Evolutionary conservation across 192 early-diverging fungal genomes (phyloP), one percentile per base, ranked within the genome.

Genomic region (Coemansia asiatica): DNA sequence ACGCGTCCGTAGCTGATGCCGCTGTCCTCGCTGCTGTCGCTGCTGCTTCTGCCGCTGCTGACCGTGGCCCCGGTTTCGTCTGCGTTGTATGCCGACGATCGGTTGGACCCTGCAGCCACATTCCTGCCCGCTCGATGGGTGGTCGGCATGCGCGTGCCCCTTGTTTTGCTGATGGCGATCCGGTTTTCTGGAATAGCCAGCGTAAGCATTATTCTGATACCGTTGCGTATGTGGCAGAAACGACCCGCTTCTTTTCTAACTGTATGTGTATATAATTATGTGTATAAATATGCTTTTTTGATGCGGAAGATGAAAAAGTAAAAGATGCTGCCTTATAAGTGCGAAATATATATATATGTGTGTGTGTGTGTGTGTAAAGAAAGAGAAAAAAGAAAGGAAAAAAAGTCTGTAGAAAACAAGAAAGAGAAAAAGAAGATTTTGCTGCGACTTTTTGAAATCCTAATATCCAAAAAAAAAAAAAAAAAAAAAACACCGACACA

Each of bases 1-100:
- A 75, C 60, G 25, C 69, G 68, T 25, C 66, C 73, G 47, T 44
- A 60, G 60, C 64, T 64, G 61, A 64, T 60, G 27, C 54, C 58
- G 33, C 55, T 72, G 59, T 44, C 33, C 35, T 27, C 35, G 60
- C 50, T 51, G 27, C 57, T 47, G 2, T 21, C 27, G 60, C 66
- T 71, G 54, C 64, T 62, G 22, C 59, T 36, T 13, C 63, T 63
- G 25, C 48, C 68, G 53, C 44, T 48, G 56, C 56, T 51, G 28
- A 48, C 59, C 25, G 59, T 47, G 31, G 12, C 38, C 31, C 36
- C 18, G 29, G 35, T 50, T 25, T 35, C 55, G 19, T 60, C 56
- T 21, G 62, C 66, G 50, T 60, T 68, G 62, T 60, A 68, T 27
- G 64, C 28, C 5, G 72, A 80, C 26, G 77, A 71, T 29, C 76